Evolutionary conservation across 1,139 yeast species (phyloP).

Genomic region (Saccharomyces uvarum): DNA sequence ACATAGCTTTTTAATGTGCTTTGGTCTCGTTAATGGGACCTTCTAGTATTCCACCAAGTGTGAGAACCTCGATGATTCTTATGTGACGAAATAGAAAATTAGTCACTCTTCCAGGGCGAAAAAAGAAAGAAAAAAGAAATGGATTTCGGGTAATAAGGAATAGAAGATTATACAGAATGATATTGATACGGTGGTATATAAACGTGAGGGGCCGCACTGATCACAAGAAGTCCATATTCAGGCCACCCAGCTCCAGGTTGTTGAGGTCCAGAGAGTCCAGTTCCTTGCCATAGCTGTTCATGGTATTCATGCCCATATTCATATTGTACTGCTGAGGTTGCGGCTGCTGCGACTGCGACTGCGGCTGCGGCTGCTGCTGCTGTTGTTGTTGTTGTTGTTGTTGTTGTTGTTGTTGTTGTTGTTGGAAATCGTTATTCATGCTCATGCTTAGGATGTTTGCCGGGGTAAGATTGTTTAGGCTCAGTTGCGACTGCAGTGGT

Average conservation of each 20-base stretch:
- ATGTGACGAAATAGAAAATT: neutral
- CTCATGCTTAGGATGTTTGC: slow-evolving; percentile 29
- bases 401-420: slow-evolving; percentile 6
- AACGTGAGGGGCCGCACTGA: neutral
- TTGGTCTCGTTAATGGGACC: neutral
- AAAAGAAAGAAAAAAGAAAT: neutral
- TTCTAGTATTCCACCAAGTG: neutral
- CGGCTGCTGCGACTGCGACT: slow-evolving; percentile 7
- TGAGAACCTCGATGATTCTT: neutral
- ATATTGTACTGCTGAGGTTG: slow-evolving; percentile 23
- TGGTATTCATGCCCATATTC: slow-evolving; percentile 5
- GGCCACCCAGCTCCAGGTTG: slow-evolving; percentile 23
- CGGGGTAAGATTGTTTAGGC: slow-evolving; percentile 25
- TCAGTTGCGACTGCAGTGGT: slow-evolving; percentile 11
- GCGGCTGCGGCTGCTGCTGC: slow-evolving; percentile 5
- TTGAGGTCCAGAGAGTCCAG: slow-evolving; percentile 26
- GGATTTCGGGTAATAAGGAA: neutral
- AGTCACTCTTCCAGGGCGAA: neutral
- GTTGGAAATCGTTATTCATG: slow-evolving; percentile 12
- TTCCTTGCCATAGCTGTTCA: slow-evolving; percentile 17
- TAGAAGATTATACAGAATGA: slow-evolving; percentile 1
- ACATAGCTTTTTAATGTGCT: slow-evolving; percentile 37
- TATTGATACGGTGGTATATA: neutral
- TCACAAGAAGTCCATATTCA: slow-evolving; percentile 29
- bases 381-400: slow-evolving; percentile 3